Evolutionary conservation across 768 basidiomycete species (phyloP), one percentile per base, ranked within the genome.

Genomic region (Kondoa subrosea): DNA sequence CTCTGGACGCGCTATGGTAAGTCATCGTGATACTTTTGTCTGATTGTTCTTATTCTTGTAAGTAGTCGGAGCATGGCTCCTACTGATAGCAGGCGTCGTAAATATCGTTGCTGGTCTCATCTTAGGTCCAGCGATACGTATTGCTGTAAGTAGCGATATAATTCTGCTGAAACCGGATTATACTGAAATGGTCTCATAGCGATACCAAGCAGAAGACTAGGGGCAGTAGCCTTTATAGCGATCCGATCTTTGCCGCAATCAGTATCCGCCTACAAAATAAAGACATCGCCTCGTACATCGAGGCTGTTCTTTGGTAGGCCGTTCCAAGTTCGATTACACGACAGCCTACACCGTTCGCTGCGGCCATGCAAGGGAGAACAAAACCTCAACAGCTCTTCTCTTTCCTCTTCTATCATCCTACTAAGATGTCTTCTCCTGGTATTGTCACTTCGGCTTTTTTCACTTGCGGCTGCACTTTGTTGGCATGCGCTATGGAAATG

Each of bases 401-500:
- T 21, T 50, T 50, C 40, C 21, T 50, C 40, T 50, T 50, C 40
- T 21, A 50, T 50, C 40, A 50, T 50, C 40, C 8, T 21, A 8
- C 21, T 21, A 50, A 50, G 40, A 50, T 50, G 40, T 8, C 40
- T 8, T 8, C 40, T 50, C 40, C 40, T 8, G 40, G 40, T 8
- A 50, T 50, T 50, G 40, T 50, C 40, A 21, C 40, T 21, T 21
- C 21, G 21, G 40, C 40, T 21, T 50, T 50, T 21, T 50, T 50
- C 40, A 50, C 40, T 21, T 50, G 40, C 21, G 40, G 12, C 21
- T 50, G 40, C 40, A 50, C 40, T 21, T 21, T 50, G 29, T 33
- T 63, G 15, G 61, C 61, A n/a, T 32, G 16, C 29, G 16, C n/a
- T 32, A 29, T 63, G 61, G 61, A 63, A 32, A 32, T 63, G 29